Base-by-base conservation (phyloP, 1,139 yeast genomes). In the Blastobotrys illinoisensis region DNA sequence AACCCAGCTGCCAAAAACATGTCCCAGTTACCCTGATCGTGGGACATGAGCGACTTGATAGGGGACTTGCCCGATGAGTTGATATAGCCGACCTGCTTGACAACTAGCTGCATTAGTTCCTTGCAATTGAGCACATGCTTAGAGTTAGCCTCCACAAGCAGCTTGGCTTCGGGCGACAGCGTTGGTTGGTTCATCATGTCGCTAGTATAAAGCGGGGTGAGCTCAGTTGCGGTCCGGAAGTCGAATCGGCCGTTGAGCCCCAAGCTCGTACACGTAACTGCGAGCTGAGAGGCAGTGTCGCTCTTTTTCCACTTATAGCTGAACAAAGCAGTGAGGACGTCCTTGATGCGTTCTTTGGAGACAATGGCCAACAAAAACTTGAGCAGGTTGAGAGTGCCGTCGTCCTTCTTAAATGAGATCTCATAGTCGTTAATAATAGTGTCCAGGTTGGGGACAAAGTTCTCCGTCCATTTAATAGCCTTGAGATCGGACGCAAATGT, bases 331-430 rank as follows among this genome's bases (percentile, higher is more conserved):
- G 32, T 44, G 23, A 44, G 21, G 7, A 44, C n/a, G 11, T 44
- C 21, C 46, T 44, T 44, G 23, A 44, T 44, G 21, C 20, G 20
- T 9, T 44, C 46, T 20, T 44, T 20, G 20, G 46, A 44, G 13
- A 26, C 47, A 11, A 50, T 24, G 23, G 23, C 40, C 5, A n/a
- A 11, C 43, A 50, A 40, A 19, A 50, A 50, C 13, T 23, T 21
- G 19, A 46, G 24, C 43, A 50, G 14, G 14, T 40, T 36, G 14
- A 23, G 40, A 21, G 47, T 36, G 26, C 43, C 47, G 14, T 36
- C 36, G 13, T 16, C 24, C n/a, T 16, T 9, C 16, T 19, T 19
- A 20, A 50, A 47, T 13, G 49, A 36, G 11, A 50, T 40, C 20
- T 50, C 53, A 32, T 9, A 13, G 14, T 21, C 14, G 18, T 20